phyloP scores from a whole-genome alignment of 2,329 filamentous ascomycete genomes.

The Sarocladium brachiariae region DNA sequence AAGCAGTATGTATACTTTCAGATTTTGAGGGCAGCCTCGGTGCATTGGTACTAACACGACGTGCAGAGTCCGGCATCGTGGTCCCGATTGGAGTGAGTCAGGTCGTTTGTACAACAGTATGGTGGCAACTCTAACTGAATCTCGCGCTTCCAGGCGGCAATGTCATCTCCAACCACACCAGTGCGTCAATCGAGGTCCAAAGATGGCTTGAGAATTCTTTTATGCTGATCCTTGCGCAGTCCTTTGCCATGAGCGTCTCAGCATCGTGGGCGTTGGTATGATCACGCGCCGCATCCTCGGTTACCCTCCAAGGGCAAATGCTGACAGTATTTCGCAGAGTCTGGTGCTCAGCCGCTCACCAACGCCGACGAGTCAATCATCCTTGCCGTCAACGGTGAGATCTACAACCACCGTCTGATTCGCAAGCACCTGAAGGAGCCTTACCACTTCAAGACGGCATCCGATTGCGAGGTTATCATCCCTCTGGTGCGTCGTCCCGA shows the following conservation, averaged over 20 bases:
- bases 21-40: not conserved
- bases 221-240: slow-evolving; percentile 44
- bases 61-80: slow-evolving; percentile 80
- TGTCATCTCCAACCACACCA: slow-evolving; percentile 83
- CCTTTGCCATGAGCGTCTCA: slow-evolving; percentile 93
- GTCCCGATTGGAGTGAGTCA: slow-evolving; percentile 93
- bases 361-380: slow-evolving; percentile 84
- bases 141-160: slow-evolving; percentile 62
- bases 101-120: not conserved
- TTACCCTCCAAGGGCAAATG: not conserved
- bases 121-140: slow-evolving; percentile 20
- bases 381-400: slow-evolving; percentile 97
- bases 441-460: slow-evolving; percentile 98
- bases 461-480: slow-evolving; percentile 98
- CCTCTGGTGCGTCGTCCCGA: slow-evolving; percentile 71
- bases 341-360: slow-evolving; percentile 89
- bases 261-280: slow-evolving; percentile 93
- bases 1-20: slow-evolving; percentile 66
- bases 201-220: not conserved
- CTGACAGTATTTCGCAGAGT: slow-evolving; percentile 51
- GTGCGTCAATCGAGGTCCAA: slow-evolving; percentile 44
- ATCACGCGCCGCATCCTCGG: slow-evolving; percentile 18
- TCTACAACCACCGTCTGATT: slow-evolving; percentile 97
- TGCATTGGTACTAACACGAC: not conserved
- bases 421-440: slow-evolving; percentile 76